These are phyloP conservation scores for Lanmaoa rubissima DNA, from an alignment of 768 basidiomycete species.

Conservation along the genomic window DNA sequence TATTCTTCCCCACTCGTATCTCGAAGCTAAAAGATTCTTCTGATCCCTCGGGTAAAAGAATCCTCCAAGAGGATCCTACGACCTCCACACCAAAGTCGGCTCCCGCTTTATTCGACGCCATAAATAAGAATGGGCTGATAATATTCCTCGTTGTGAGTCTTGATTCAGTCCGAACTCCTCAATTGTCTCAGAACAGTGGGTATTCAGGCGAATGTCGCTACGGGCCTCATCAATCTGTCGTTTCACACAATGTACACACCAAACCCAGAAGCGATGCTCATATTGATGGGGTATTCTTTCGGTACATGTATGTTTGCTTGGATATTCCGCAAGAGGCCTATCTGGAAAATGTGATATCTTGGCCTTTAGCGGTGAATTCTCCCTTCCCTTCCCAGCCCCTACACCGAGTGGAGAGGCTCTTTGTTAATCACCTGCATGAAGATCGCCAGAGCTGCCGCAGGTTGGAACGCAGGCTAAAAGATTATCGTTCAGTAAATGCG, in stretches of 20 bases:
- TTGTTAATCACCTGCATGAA: slow-evolving; percentile 53
- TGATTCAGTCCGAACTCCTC: neutral
- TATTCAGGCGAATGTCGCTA: slow-evolving; percentile 78
- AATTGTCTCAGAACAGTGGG: neutral
- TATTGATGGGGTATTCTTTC: slow-evolving; percentile 61
- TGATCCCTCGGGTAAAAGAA: slow-evolving; percentile 24
- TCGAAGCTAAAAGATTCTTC: slow-evolving; percentile 24
- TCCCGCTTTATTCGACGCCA: slow-evolving; percentile 65
- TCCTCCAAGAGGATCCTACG: slow-evolving; percentile 27
- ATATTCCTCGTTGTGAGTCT: slow-evolving; percentile 78
- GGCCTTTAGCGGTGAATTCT: neutral
- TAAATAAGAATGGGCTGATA: slow-evolving; percentile 77
- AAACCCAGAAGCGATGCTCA: slow-evolving; percentile 52
- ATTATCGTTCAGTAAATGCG: neutral
- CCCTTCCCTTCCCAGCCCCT: neutral
- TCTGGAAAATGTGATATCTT: slow-evolving; percentile 30
- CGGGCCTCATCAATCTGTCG: slow-evolving; percentile 79
- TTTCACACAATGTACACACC: slow-evolving; percentile 79
- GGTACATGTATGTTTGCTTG: slow-evolving; percentile 64
- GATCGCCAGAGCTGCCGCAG: slow-evolving; percentile 54
- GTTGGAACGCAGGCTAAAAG: slow-evolving; percentile 59
- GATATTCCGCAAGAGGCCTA: slow-evolving; percentile 38
- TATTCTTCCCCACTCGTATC: slow-evolving; percentile 54
- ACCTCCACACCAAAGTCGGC: slow-evolving; percentile 25
- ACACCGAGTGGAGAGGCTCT: slow-evolving; percentile 54